Base-by-base conservation (phyloP, 257 asterid genomes). In the Solanum peruvianum region DNA sequence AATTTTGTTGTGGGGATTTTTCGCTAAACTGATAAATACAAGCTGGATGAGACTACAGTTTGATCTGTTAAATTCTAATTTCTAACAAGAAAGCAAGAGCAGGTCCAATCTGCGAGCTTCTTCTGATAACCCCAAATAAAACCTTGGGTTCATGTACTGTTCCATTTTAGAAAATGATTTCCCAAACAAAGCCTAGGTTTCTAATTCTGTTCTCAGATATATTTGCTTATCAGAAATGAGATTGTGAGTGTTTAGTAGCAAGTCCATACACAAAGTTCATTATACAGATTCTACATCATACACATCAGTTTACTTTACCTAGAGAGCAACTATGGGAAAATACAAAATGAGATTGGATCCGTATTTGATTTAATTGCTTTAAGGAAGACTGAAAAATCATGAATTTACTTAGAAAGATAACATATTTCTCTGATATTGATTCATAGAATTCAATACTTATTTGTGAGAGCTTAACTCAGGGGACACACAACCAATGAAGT, bases 401-500 rank as follows among this genome's bases (percentile, higher is more conserved):
- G 66, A 80, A 80, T 80, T 80, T 47, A n/a, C 84, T 45, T 15
- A 15, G 35, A 77, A 76, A 77, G 62, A 77, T 77, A 25, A 14
- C 62, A 77, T 72, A 73, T 37, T 37, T 81, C 85, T 29, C 49
- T 6, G 45, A 49, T 49, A 29, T 12, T 81, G 69, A 78, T 78
- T 45, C 33, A 78, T 78, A 31, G 18, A 44, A 27, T 81, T 29
- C 69, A 20, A 45, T 49, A 81, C 85, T 81, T 52, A 81, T 49
- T 31, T 81, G 27, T 31, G 45, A 81, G 69, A 81, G 45, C 18
- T 16, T 29, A 29, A 47, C 41, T 47, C 90, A 94, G 95, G 98
- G 98, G 98, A 94, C 85, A 92, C 86, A 52, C 95, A 94, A 91
- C 93, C 96, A 20, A 91, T 93, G 31, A 94, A 93, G 88, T 94